Conservation (phyloP, 2,329 filamentous ascomycete species). For the Blumeria graminis region DNA sequence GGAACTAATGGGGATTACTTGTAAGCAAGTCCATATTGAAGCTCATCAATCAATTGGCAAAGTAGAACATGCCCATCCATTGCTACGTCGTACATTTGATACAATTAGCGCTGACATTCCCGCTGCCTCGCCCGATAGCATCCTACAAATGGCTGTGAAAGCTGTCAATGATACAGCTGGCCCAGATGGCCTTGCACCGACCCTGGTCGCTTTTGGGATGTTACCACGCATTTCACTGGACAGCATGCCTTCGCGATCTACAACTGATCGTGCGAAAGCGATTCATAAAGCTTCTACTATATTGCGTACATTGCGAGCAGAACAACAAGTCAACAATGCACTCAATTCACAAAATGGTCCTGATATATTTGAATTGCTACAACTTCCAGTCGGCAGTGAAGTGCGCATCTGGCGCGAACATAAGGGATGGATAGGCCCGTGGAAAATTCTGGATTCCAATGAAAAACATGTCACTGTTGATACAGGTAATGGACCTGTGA, state of each 20-base stretch:
- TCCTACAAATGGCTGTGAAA: background rate
- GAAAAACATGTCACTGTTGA: background rate
- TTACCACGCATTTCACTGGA: background rate
- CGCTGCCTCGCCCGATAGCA: background rate
- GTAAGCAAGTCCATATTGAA: background rate
- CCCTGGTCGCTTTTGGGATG: background rate
- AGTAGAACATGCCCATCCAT: background rate
- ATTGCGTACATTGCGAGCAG: constrained; percentile 1
- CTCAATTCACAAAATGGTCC: constrained; percentile 1
- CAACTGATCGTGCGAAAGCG: background rate
- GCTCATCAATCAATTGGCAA: background rate
- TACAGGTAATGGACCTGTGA: background rate
- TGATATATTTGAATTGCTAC: background rate
- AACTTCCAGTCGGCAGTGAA: background rate
- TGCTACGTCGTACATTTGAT: background rate
- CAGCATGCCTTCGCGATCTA: background rate
- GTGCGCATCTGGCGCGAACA: background rate
- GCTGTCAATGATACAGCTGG: background rate
- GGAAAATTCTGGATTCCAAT: background rate
- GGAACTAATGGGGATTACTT: background rate
- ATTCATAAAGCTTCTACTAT: constrained; percentile 3
- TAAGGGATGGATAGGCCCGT: background rate
- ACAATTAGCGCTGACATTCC: background rate
- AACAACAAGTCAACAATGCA: constrained; percentile 1
- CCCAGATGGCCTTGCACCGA: background rate